Percentiles rank a stretch among this genome's conserved stretches.
These are phyloP conservation scores for Pseudogymnoascus sp. DNA, from an alignment of 2,329 filamentous ascomycete species.

Conservation along the genomic window DNA sequence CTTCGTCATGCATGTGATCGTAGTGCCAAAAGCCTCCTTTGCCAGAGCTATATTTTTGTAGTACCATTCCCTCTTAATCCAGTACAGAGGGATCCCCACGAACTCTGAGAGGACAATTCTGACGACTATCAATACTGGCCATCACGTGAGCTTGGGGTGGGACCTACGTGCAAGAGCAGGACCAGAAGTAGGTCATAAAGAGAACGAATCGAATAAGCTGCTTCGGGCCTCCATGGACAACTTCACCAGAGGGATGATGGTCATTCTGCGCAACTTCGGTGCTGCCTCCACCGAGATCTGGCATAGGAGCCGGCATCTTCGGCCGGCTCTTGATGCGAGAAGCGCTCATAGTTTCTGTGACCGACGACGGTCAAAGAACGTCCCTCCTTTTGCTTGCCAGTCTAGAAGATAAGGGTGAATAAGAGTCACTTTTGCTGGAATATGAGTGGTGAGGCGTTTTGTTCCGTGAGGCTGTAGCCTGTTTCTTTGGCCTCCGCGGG, in stretches of 20 bases:
- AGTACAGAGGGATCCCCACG: constrained; percentile 68
- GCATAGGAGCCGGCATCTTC: constrained; percentile 10
- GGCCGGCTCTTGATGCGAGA: constrained; percentile 8
- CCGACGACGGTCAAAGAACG: background rate
- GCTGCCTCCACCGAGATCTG: constrained; percentile 13
- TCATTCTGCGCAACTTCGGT: constrained; percentile 17
- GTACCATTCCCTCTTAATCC: constrained; percentile 68
- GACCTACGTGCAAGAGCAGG: constrained; percentile 26
- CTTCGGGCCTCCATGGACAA: constrained; percentile 25
- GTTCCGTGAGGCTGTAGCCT: background rate
- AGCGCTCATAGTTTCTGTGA: background rate
- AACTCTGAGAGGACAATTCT: constrained; percentile 67
- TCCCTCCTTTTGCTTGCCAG: background rate
- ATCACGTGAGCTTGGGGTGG: background rate
- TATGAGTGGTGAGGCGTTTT: background rate
- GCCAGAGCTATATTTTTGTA: constrained; percentile 83
- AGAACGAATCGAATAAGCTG: constrained; percentile 25
- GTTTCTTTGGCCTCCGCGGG: background rate
- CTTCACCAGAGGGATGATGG: constrained; percentile 27
- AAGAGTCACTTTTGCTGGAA: background rate
- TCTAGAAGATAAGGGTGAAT: background rate
- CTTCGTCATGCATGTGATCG: constrained; percentile 73
- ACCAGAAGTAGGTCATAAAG: constrained; percentile 24
- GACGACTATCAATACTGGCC: constrained; percentile 13
- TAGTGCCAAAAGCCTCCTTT: constrained; percentile 73